Base-by-base conservation (phyloP, 495 filamentous ascomycete genomes). In the Astrothelium subdiscretum region DNA sequence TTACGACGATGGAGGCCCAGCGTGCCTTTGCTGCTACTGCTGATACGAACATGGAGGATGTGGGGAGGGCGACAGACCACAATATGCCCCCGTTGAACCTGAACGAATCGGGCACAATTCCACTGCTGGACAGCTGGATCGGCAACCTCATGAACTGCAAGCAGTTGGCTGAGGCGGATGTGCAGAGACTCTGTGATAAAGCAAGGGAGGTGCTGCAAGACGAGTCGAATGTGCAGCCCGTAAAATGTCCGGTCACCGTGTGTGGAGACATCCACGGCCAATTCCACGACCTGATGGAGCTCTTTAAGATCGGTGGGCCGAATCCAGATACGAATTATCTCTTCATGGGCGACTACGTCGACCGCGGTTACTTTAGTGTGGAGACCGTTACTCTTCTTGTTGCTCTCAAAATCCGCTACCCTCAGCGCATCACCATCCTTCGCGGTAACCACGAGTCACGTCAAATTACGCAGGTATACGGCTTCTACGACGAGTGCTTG, bases 131-230 rank as follows among this genome's bases (percentile, higher is more conserved):
- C 75, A 91, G 92, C 66, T 98, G 94, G 94, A 98, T 98, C 73
- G 92, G 95, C 79, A 94, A 83, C 76, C 79, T 98, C 78, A 98
- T 98, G 94, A 87, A 78, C 73, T 98, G 94, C 86, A 98, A 98
- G 77, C 95, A 97, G 80, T 81, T 98, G 75, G 83, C 88, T 60
- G 94, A 98, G 80, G 80, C 83, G 31, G 95, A 98, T 75, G 94
- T 98, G 63, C 91, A 95, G 76, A 86, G 91, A 70, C 83, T 98
- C 71, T 98, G 94, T 80, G 94, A 97, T 74, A 92, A 95, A 84
- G 94, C 95, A 65, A 82, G 92, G 77, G 95, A 97, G 72, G 92
- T 98, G 57, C 81, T 98, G 65, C 90, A 96, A 75, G 90, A 95
- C 26, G 94, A 98, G 77, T 96, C 91, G 54, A 98, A 98, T 71